These are phyloP conservation scores for Tetracentron sinense DNA, from an alignment of 164 flowering plant genomes.

Conservation along the genomic window DNA sequence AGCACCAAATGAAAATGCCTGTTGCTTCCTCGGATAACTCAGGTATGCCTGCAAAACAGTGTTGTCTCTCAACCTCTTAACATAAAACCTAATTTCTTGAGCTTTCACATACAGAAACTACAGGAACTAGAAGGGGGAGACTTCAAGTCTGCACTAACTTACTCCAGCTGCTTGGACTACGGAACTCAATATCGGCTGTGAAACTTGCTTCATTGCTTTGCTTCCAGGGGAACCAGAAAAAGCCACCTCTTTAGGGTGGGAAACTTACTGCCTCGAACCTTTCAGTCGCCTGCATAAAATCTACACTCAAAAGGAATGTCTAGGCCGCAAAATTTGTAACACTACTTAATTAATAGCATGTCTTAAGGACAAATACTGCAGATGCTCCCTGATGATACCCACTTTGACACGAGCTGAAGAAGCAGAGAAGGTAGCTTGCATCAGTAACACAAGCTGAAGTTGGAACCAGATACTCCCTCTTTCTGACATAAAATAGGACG, in stretches of 20 bases:
- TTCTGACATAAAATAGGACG: constrained; percentile 63
- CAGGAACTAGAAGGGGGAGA: neutral
- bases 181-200: constrained; percentile 55
- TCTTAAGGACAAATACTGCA: constrained; percentile 7
- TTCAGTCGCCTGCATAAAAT: constrained; percentile 71
- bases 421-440: constrained; percentile 66
- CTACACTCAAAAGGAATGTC: neutral
- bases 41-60: constrained; percentile 42
- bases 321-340: neutral
- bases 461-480: constrained; percentile 85
- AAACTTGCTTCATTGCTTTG: constrained; percentile 79
- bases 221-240: constrained; percentile 83
- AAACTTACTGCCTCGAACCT: constrained; percentile 82
- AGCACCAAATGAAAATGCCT: constrained; percentile 58
- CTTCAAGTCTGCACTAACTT: constrained; percentile 31
- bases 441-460: constrained; percentile 59
- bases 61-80: constrained; percentile 9
- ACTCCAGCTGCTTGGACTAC: constrained; percentile 57
- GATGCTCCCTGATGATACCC: constrained; percentile 9
- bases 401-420: constrained; percentile 78
- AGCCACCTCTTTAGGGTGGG: constrained; percentile 76
- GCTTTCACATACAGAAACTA: neutral
- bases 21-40: constrained; percentile 70
- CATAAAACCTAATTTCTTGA: neutral
- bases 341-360: neutral